Evolutionary conservation across 2,329 filamentous ascomycete genomes (phyloP).

Genomic region (Trichoderma sp.): DNA sequence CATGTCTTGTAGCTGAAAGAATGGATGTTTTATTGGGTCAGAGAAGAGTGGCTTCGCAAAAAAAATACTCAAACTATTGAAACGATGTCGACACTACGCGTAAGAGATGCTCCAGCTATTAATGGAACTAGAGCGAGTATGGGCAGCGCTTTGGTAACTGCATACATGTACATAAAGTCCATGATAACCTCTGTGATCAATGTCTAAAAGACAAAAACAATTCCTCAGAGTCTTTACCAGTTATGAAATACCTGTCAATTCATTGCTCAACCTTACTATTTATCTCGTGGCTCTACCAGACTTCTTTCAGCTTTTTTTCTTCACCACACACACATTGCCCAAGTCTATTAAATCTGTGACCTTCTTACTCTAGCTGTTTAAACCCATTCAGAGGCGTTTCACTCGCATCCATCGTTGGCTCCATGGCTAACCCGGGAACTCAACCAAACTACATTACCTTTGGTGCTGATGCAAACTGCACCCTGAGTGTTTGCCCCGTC

Average conservation of each 20-base stretch:
- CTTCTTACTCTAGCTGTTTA: neutral
- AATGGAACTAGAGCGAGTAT: neutral
- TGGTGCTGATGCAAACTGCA: slow-evolving; percentile 49
- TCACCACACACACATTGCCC: neutral
- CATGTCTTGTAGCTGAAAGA: neutral
- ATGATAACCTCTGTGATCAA: neutral
- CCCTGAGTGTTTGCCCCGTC: slow-evolving; percentile 46
- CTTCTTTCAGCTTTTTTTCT: neutral
- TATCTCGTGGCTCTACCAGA: neutral
- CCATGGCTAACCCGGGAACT: neutral
- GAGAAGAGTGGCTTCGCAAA: neutral
- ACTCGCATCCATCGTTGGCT: neutral
- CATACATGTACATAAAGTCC: neutral
- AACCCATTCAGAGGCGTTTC: neutral
- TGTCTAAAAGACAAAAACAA: neutral
- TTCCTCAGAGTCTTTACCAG: neutral
- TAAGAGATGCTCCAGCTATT: neutral
- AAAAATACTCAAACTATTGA: neutral
- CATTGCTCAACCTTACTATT: neutral
- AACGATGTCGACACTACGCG: neutral
- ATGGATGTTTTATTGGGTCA: neutral
- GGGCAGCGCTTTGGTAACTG: neutral
- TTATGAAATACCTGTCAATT: neutral
- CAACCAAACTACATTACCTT: slow-evolving; percentile 34
- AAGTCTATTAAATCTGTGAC: neutral